Evolutionary conservation across 129 eudicot species (phyloP).

Genomic region (Tagetes erecta): DNA sequence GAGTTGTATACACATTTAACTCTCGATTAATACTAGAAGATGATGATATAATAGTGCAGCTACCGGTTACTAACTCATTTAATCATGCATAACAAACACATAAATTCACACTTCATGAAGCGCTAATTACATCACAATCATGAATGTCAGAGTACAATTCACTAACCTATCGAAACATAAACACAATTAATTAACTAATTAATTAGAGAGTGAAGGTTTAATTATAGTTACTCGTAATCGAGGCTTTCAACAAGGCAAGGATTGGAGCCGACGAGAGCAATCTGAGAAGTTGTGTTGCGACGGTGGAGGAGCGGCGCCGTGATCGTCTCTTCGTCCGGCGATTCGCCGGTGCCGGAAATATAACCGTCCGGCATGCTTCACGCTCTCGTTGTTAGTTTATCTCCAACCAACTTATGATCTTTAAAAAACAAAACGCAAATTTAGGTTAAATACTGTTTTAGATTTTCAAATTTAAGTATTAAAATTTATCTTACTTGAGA

Average conservation of each 20-base stretch:
- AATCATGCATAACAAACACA: background rate
- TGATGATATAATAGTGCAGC: too few species aligned
- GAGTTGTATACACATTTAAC: background rate
- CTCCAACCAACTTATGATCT: background rate
- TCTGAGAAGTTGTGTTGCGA: conserved; percentile 70
- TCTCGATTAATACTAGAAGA: background rate
- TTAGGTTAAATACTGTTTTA: background rate
- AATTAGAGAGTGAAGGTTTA: too few species aligned
- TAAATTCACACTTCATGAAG: background rate
- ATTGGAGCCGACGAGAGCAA: conserved; percentile 79
- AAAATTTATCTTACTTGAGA: background rate
- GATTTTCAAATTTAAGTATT: background rate
- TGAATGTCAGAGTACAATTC: background rate
- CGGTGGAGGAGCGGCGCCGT: conserved; percentile 47
- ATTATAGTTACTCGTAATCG: conserved; percentile 62
- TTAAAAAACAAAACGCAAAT: background rate
- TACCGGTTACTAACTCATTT: too few species aligned
- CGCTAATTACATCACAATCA: background rate
- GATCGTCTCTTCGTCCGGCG: conserved; percentile 37
- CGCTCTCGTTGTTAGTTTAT: background rate
- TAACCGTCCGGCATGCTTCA: conserved; percentile 18
- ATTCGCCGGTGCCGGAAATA: conserved; percentile 21
- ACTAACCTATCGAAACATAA: background rate
- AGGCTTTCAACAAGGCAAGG: conserved; percentile 85
- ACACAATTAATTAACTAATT: too few species aligned